phyloP scores from a whole-genome alignment of 2,329 filamentous ascomycete genomes.

The Aspergillus sp. region DNA sequence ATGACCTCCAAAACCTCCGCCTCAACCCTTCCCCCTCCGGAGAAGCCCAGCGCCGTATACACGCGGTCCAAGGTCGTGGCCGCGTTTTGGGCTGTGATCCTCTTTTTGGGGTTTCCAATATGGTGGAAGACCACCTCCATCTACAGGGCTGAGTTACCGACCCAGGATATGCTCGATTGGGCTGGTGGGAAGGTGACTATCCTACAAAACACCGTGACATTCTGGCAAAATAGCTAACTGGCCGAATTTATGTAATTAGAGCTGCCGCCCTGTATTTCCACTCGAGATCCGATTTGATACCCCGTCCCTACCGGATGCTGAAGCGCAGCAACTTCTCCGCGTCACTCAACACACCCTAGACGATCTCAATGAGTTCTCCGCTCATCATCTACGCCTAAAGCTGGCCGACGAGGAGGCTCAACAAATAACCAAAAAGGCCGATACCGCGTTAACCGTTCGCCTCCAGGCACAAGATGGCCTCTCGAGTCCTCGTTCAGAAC shows the following conservation, averaged over 20 bases:
- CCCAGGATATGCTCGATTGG: slow-evolving; percentile 87
- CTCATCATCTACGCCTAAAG: slow-evolving; percentile 76
- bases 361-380: slow-evolving; percentile 80
- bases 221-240: neutral
- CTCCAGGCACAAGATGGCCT: slow-evolving; percentile 56
- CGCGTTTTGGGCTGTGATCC: slow-evolving; percentile 87
- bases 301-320: slow-evolving; percentile 61
- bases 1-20: slow-evolving; percentile 25
- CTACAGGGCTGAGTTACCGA: slow-evolving; percentile 78
- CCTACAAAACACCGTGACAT: neutral
- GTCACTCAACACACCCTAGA: slow-evolving; percentile 85
- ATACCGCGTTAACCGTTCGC: slow-evolving; percentile 67
- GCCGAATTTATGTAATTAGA: slow-evolving; percentile 51
- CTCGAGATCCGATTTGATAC: slow-evolving; percentile 77
- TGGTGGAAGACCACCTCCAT: slow-evolving; percentile 97
- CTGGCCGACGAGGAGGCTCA: slow-evolving; percentile 45
- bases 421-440: slow-evolving; percentile 27
- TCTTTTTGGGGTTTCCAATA: slow-evolving; percentile 82
- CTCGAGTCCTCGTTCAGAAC: slow-evolving; percentile 57
- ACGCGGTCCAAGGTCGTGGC: slow-evolving; percentile 73
- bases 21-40: slow-evolving; percentile 66
- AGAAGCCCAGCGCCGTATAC: slow-evolving; percentile 67
- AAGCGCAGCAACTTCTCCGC: slow-evolving; percentile 71
- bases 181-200: slow-evolving; percentile 74
- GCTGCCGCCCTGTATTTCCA: slow-evolving; percentile 84